Evolutionary conservation across 495 filamentous ascomycete species (phyloP).

Genomic region (Penicillium tannophilum): DNA sequence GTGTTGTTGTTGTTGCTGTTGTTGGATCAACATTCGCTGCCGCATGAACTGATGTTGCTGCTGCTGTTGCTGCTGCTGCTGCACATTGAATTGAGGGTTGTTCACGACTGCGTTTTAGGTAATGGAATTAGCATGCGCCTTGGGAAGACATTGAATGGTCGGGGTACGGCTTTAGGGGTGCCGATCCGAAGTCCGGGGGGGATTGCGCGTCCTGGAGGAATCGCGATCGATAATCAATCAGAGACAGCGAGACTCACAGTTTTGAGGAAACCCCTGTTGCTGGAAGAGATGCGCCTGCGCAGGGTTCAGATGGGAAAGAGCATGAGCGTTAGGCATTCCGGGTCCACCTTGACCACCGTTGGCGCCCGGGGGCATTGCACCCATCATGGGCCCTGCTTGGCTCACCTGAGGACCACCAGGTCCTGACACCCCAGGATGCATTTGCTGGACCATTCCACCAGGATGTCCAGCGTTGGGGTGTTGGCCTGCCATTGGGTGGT

Average conservation of each 20-base stretch:
- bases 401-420: conserved; percentile 77
- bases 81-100: conserved; percentile 45
- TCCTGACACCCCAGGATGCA: conserved; percentile 82
- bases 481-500: conserved; percentile 76
- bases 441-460: conserved; percentile 71
- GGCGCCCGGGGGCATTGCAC: conserved; percentile 73
- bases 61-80: conserved; percentile 53
- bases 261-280: conserved; percentile 52
- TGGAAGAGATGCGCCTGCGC: conserved; percentile 65
- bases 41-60: conserved; percentile 44
- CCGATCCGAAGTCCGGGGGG: not conserved
- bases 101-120: conserved; percentile 43
- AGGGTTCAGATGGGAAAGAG: conserved; percentile 76
- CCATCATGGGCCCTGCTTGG: conserved; percentile 78
- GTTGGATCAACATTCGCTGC: conserved; percentile 38
- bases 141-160: conserved; percentile 9
- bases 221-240: not conserved
- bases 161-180: not conserved
- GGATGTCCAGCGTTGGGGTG: conserved; percentile 64
- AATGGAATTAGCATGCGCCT: conserved; percentile 18
- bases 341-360: conserved; percentile 54
- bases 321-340: conserved; percentile 69
- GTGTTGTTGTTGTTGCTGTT: conserved; percentile 47
- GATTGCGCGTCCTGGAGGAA: not conserved
- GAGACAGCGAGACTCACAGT: conserved; percentile 34